phyloP scores from a whole-genome alignment of 805 yeast genomes.

The Candida koratica region DNA sequence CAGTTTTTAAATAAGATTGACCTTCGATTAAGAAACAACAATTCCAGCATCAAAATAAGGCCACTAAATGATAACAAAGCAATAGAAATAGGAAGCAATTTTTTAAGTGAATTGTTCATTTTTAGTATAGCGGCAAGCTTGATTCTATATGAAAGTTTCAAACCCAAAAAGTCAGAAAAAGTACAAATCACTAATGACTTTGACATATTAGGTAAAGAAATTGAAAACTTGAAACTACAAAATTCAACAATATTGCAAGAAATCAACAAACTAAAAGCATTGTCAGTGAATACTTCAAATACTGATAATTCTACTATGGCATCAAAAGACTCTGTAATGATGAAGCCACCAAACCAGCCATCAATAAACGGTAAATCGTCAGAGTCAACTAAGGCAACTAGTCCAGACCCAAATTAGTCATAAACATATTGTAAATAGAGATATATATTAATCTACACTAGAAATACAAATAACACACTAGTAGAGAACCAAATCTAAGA shows the following conservation, averaged over 20 bases:
- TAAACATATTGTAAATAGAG: slow-evolving; percentile 6
- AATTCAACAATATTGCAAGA: slow-evolving; percentile 14
- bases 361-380: neutral
- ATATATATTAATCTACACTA: slow-evolving; percentile 14
- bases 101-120: slow-evolving; percentile 71
- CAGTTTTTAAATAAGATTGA: slow-evolving; percentile 69
- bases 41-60: slow-evolving; percentile 51
- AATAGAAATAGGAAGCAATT: slow-evolving; percentile 75
- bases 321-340: too few species aligned
- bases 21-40: slow-evolving; percentile 55
- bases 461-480: slow-evolving; percentile 12
- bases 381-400: neutral
- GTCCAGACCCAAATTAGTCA: neutral
- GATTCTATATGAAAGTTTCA: slow-evolving; percentile 64
- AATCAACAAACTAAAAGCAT: slow-evolving; percentile 5
- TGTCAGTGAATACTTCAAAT: slow-evolving; percentile 8
- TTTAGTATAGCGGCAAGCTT: slow-evolving; percentile 78
- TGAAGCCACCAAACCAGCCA: too few species aligned
- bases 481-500: slow-evolving; percentile 6
- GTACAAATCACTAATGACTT: slow-evolving; percentile 17
- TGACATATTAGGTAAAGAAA: slow-evolving; percentile 2
- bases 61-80: slow-evolving; percentile 83
- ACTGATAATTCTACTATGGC: neutral
- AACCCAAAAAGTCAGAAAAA: slow-evolving; percentile 59
- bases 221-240: slow-evolving; percentile 12